A percentile compares a stretch with the other conserved stretches of the same genome.
These are phyloP conservation scores for Psilocybe subaeruginosa DNA, from an alignment of 768 basidiomycete species.

Conservation along the genomic window DNA sequence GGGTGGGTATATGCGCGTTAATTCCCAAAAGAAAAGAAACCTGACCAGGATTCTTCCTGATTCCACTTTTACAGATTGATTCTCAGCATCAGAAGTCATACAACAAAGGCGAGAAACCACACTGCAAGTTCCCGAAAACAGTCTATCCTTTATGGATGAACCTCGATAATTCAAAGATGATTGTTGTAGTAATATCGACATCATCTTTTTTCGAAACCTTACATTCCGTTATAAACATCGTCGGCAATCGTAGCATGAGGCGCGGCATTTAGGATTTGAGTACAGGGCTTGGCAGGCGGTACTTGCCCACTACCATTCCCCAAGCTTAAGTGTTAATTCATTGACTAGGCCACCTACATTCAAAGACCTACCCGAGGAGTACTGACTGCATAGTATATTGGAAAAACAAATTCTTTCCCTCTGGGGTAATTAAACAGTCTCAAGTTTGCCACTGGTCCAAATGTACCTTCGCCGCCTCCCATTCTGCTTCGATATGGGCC, in stretches of 20 bases:
- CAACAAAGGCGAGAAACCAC: conserved; percentile 5
- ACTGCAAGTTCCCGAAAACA: conserved; percentile 37
- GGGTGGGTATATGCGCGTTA: neutral
- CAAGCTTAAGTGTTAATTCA: too few species aligned
- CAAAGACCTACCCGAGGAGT: too few species aligned
- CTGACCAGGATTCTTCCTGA: conserved; percentile 34
- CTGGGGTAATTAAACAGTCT: neutral
- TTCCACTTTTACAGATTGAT: conserved; percentile 22
- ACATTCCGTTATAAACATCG: conserved; percentile 41
- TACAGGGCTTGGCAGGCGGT: too few species aligned
- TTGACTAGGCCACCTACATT: too few species aligned
- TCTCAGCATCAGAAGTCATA: neutral
- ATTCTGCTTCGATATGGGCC: conserved; percentile 28
- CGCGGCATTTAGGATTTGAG: too few species aligned
- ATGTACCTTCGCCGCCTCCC: conserved; percentile 18
- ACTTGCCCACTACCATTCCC: too few species aligned
- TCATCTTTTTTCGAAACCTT: neutral
- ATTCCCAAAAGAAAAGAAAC: neutral
- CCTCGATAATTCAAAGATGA: neutral
- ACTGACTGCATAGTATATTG: too few species aligned
- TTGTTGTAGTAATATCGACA: too few species aligned
- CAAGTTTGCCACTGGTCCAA: conserved; percentile 22
- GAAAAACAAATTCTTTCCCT: too few species aligned
- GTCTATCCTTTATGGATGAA: conserved; percentile 39
- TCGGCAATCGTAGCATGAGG: conserved; percentile 40